Base-by-base conservation (phyloP, 257 asterid genomes). In the Penstemon davidsonii region DNA sequence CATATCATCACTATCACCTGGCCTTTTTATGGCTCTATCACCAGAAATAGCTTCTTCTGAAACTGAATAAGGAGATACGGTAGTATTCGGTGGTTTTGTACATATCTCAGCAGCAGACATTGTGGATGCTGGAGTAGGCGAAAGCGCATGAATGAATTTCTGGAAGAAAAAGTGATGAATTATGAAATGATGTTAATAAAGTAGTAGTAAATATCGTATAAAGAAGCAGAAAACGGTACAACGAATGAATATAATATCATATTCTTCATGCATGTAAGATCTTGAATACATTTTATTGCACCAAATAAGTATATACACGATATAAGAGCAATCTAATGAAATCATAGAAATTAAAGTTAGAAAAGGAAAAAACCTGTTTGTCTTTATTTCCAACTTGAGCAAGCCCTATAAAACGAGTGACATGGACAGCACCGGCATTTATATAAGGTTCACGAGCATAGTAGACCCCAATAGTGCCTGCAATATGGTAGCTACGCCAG, bases 81-180 rank as follows among this genome's bases (percentile, higher is more conserved):
- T 88, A 77, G 96, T 76, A 72, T 85, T 90, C 68, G 86, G 82
- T 3, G 97, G 96, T 79, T 79, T 93, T 62, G 83, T 59, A 64
- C 87, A 78, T 61, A 93, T 73, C 78, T 93, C 97, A 62, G 87
- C 76, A 56, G 81, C 45, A 6, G 96, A 85, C 99, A 90, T 93
- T 69, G 79, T 75, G 70, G 95, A 85, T 57, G 99, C 88, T 68
- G 99, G 99, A 80, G 86, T 85, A 63, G 94, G 96, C 51, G 99
- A 93, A 72, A 93, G 90, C 19, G 97, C 99, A 75, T 90, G 99
- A 77, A 90, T 83, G 82, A 93, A 93, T 76, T 93, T 93, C 97
- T 93, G 99, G 45, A 67, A 68, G 53, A 13, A 57, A 49, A 62
- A 71, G 15, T 13, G 10, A 65, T 60, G 62, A 70, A 67, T 60